Evolutionary conservation across 2,329 filamentous ascomycete species (phyloP).

Genomic region (Drechslerella dactyloides): DNA sequence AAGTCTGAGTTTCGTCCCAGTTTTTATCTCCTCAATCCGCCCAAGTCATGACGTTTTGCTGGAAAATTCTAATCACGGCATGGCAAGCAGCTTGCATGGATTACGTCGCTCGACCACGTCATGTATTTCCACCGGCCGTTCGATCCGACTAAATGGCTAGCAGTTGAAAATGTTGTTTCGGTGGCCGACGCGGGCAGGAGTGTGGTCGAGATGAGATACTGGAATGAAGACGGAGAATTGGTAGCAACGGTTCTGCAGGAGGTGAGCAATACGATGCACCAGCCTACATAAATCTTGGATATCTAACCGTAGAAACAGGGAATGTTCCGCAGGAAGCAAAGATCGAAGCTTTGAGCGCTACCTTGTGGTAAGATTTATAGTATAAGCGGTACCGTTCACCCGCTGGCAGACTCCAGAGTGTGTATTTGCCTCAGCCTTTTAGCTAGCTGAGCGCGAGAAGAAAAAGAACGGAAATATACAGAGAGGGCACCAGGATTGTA

Average conservation of each 20-base stretch:
- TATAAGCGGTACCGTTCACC: background rate
- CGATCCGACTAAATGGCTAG: slow-evolving; percentile 38
- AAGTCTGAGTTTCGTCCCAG: background rate
- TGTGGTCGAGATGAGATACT: slow-evolving; percentile 42
- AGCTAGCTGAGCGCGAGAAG: too few species aligned
- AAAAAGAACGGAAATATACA: too few species aligned
- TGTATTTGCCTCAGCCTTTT: too few species aligned
- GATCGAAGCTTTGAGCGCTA: slow-evolving; percentile 25
- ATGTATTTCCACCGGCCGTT: slow-evolving; percentile 43
- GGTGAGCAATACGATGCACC: background rate
- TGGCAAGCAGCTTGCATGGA: slow-evolving; percentile 18
- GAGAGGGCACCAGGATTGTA: too few species aligned
- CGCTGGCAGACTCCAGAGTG: background rate
- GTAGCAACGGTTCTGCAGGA: slow-evolving; percentile 41
- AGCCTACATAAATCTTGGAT: background rate
- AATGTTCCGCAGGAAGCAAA: slow-evolving; percentile 28
- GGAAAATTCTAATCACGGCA: background rate
- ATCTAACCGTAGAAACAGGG: slow-evolving; percentile 9
- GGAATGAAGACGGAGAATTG: slow-evolving; percentile 23
- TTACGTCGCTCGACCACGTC: slow-evolving; percentile 34
- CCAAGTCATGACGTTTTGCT: background rate
- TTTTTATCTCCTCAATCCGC: too few species aligned
- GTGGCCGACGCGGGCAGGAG: slow-evolving; percentile 27
- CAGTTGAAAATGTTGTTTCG: slow-evolving; percentile 30
- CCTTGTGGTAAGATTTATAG: background rate